Evolutionary conservation across 1,139 yeast species (phyloP), one percentile per base, ranked within the genome.

Genomic region (Geotrichum candidum): DNA sequence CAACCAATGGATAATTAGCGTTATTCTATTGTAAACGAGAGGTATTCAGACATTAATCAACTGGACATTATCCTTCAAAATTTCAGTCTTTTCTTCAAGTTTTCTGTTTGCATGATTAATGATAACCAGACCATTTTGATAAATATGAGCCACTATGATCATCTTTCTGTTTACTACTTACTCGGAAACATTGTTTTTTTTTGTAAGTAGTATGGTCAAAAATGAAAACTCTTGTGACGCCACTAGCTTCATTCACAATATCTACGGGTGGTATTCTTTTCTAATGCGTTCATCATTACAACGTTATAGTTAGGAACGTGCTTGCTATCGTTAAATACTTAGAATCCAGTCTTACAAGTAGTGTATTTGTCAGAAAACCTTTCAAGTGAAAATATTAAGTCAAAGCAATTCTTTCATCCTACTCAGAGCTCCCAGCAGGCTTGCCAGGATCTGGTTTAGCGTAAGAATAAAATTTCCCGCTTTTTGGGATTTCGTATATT

Each of bases 31-130:
- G 31, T 65, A 63, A 29, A 62, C 55, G 10, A 69, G 54, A 13
- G 72, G 72, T 35, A 69, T 63, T 72, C 72, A 69, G 56, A 67
- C 67, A 56, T 69, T 69, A 60, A 69, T 62, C 27, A 69, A 62
- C 58, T 67, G 71, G 46, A 65, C 66, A 22, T 70, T 23, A 63
- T 45, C 59, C 60, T 55, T 63, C 48, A 33, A 67, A 54, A 29
- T 56, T 55, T 68, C 68, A 7, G 62, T 64, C 3, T 67, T 68
- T 13, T 56, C 62, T 1, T 67, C 69, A 31, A 67, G 51, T 56
- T 69, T 70, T 31, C 63, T 25, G 11, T 63, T 63, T 15, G 69
- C 70, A 3, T 72, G 65, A 29, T 60, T 61, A 15, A 60, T 59
- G 0, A 68, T 69, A 2, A 71, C 68, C 51, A 54, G 48, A n/a